Evolutionary conservation across 805 yeast species (phyloP).

Genomic region (Wickerhamiella sergipiensis): DNA sequence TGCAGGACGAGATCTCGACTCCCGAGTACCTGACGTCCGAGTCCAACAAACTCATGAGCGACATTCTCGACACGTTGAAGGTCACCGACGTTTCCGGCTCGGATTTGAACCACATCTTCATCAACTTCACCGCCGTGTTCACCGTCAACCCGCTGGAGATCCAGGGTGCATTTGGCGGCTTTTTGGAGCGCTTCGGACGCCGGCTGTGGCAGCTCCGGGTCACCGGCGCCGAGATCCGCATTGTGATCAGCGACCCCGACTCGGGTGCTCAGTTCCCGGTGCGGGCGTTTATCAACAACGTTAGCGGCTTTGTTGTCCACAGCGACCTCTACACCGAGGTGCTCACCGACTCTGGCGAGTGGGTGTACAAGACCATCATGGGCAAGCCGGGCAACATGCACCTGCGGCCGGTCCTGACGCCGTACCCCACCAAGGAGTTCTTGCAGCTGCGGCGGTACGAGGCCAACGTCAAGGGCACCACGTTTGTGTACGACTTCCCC

Average conservation of each 20-base stretch:
- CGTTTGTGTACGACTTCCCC: conserved; percentile 97
- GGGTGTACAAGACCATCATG: conserved; percentile 84
- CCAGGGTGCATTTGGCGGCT: conserved; percentile 94
- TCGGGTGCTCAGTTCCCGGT: conserved; percentile 88
- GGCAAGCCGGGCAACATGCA: conserved; percentile 90
- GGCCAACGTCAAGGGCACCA: conserved; percentile 97
- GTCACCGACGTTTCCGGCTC: conserved; percentile 89
- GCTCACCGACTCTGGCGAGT: conserved; percentile 81
- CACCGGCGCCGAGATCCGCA: conserved; percentile 94
- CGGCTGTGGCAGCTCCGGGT: conserved; percentile 93
- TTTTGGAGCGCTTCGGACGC: conserved; percentile 94
- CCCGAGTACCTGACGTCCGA: conserved; percentile 92
- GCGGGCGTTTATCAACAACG: conserved; percentile 92
- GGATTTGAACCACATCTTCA: conserved; percentile 92
- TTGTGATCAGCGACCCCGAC: conserved; percentile 79
- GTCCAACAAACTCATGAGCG: conserved; percentile 91
- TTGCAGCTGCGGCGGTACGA: conserved; percentile 96
- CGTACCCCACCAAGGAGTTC: conserved; percentile 96
- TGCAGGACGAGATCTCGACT: conserved; percentile 83
- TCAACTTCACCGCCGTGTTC: conserved; percentile 92
- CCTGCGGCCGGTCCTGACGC: conserved; percentile 86
- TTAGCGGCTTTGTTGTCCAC: conserved; percentile 93
- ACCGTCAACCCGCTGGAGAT: conserved; percentile 91
- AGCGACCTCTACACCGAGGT: conserved; percentile 91
- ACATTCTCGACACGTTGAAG: conserved; percentile 87